phyloP scores from a whole-genome alignment of 164 flowering plant genomes.

The Cinnamomum micranthum region DNA sequence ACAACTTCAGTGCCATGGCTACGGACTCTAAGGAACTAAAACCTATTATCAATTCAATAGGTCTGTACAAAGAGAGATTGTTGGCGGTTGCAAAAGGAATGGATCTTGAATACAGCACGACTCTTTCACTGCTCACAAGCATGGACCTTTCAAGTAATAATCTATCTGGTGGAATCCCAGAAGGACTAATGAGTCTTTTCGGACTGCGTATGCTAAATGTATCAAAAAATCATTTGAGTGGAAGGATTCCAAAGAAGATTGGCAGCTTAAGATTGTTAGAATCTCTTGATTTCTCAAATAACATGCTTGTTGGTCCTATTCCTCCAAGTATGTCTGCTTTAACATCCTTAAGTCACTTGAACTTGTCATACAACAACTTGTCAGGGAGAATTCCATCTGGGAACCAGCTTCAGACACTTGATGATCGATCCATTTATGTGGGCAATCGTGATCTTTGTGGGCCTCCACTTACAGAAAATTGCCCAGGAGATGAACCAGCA shows the following conservation, averaged over 20 bases:
- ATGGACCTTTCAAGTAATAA: constrained; percentile 18
- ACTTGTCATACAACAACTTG: constrained; percentile 20
- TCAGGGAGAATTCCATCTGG: constrained; percentile 19
- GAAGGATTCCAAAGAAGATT: constrained; percentile 12
- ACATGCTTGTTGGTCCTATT: constrained; percentile 17
- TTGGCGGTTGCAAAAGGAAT: constrained; percentile 6
- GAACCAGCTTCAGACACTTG: constrained; percentile 11
- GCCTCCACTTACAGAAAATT: constrained; percentile 8
- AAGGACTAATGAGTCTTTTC: constrained; percentile 7
- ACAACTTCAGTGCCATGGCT: constrained; percentile 16
- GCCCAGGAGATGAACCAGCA: constrained; percentile 3
- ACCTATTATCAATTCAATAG: no score
- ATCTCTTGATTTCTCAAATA: constrained; percentile 19
- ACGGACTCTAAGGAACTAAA: not conserved
- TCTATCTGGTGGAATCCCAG: constrained; percentile 8
- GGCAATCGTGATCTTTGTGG: constrained; percentile 15
- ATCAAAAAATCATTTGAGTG: constrained; percentile 2
- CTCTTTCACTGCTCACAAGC: constrained; percentile 2
- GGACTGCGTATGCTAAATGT: constrained; percentile 8
- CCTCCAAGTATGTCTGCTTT: constrained; percentile 12
- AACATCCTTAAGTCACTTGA: constrained; percentile 11
- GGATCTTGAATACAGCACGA: constrained; percentile 1
- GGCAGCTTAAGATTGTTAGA: constrained; percentile 7
- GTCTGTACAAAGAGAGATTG: not conserved
- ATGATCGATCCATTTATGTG: constrained; percentile 13